Base-by-base conservation (phyloP, 1,284 basidiomycete genomes). In the Ceratobasidium sp. region DNA sequence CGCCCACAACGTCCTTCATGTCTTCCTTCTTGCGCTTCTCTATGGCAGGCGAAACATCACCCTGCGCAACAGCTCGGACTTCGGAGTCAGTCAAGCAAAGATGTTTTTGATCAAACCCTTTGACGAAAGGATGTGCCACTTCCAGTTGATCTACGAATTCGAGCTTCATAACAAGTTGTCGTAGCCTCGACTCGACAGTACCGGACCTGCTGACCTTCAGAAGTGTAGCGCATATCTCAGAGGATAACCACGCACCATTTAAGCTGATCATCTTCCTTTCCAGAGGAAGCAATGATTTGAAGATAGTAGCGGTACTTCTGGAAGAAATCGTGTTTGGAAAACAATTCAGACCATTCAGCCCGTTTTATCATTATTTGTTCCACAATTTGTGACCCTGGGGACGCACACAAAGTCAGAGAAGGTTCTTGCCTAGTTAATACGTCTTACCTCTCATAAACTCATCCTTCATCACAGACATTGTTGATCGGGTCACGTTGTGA, bases 231-330 rank as follows among this genome's bases (percentile, higher is more conserved):
- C 44, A 61, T 69, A 13, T 21, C 38, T 52, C 16, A 44, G 66
- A 16, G 21, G 41, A 67, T 43, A 62, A 58, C 47, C 44, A 82
- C 87, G 70, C 80, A 96, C 98, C 98, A 99, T 83, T 98, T 98
- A 76, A 96, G 90, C 81, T 99, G 96, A 21, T 92, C 84, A 28
- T 98, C 96, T 1, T 90, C 80, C 52, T 90, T 88, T 28, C 91
- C 90, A 67, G 95, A 91, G 47, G 95, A 96, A 7, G 97, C 96
- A 72, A 97, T 95, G 32, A 99, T 91, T 87, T 98, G 96, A n/a
- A 99, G 88, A 81, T 99, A 99, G 84, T 98, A 96, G 75, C 94
- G 91, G 83, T 99, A 99, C 83, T 93, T 94, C 81, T 92, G 89
- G 86, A 98, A 99, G 82, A 99, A 99, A 82, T 98, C 95, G 80